Evolutionary conservation across 805 yeast genomes (phyloP).

Genomic region (Jamesozyma jinghongensis): DNA sequence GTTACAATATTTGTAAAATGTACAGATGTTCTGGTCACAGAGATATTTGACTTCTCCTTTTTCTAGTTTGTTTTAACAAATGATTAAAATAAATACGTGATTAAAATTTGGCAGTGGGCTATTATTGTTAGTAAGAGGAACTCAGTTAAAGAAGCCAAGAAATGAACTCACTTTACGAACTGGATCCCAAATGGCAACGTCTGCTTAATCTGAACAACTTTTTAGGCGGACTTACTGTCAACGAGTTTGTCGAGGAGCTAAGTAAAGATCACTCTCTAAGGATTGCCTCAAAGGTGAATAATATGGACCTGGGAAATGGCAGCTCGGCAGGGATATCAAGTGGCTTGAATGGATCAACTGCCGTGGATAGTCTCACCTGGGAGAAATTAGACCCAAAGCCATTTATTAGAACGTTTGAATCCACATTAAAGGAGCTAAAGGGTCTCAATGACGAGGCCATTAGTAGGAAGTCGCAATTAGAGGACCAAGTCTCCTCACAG

Average conservation of each 20-base stretch:
- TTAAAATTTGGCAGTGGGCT: no score
- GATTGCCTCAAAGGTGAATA: constrained; percentile 2
- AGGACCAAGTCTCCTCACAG: constrained; percentile 46
- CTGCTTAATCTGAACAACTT: constrained; percentile 54
- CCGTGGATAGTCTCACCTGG: constrained; percentile 8
- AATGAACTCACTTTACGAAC: constrained; percentile 43
- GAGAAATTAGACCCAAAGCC: constrained; percentile 76
- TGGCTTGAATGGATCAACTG: neutral
- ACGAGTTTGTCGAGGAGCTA: constrained; percentile 72
- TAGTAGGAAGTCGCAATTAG: constrained; percentile 41
- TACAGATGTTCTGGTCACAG: no score
- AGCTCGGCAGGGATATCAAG: neutral
- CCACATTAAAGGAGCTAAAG: constrained; percentile 65
- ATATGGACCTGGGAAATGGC: neutral
- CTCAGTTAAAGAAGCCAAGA: neutral
- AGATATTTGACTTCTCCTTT: no score
- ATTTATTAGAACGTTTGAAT: constrained; percentile 85
- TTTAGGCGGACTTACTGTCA: constrained; percentile 59
- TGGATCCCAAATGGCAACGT: constrained; percentile 53
- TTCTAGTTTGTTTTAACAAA: no score
- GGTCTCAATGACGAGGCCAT: constrained; percentile 49
- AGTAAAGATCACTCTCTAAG: constrained; percentile 47
- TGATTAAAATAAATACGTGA: no score
- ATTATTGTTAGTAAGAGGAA: no score
- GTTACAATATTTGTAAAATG: no score